Base-by-base conservation (phyloP, 441 rosid species). In the Jatropha podagrica region DNA sequence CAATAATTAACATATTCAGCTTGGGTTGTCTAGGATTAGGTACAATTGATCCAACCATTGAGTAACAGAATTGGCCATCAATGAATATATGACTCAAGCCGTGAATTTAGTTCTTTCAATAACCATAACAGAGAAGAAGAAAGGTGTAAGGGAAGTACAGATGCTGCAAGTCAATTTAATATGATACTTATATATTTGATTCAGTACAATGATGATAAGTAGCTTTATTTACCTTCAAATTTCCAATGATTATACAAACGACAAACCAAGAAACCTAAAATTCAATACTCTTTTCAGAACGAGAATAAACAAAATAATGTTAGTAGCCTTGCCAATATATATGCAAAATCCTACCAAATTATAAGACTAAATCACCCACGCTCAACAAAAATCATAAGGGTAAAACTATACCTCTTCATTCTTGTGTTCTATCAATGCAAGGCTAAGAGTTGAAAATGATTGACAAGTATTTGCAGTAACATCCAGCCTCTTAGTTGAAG, bases 381-480 rank as follows among this genome's bases (percentile, higher is more conserved):
- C 38, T 23, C 27, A 48, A 49, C 17, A 54, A 60, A 77, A 52
- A 52, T 38, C 61, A 71, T 2, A 60, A 72, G 77, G 66, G 44
- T 71, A 60, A 74, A 65, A 61, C 60, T 72, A 71, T 86, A 87
- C 90, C 89, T 85, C 86, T 78, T 83, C 72, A 32, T 78, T 80
- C 72, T 14, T 58, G 69, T 81, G 65, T 70, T 81, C 87, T 83
- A 88, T 78, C 78, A 88, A 76, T 73, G 88, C 85, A 78, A 79
- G 80, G 79, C 83, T 86, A 78, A 83, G 77, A 63, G 79, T 68
- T 71, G 88, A 75, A 76, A 84, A 81, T 80, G 73, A 77, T 75
- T 78, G 79, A 78, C 67, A 78, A 84, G 75, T 83, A 83, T 79
- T 80, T 76, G 84, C 78, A 80, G 88, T 82, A 73, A 65, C 81